These are phyloP conservation scores for Periconia macrospinosa DNA, from an alignment of 2,329 filamentous ascomycete genomes.

Conservation along the genomic window DNA sequence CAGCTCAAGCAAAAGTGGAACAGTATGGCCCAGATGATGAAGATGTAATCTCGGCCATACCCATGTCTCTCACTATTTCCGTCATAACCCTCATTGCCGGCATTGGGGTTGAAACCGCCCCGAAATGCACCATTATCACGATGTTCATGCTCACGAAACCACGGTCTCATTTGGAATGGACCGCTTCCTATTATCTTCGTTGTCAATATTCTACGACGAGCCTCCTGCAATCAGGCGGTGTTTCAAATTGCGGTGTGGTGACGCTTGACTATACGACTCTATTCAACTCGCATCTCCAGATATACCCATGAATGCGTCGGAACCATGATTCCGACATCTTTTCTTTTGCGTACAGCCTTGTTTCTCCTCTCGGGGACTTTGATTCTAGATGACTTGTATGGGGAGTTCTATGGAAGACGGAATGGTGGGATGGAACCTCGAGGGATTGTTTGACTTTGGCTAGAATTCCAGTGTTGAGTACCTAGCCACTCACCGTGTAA, in stretches of 20 bases:
- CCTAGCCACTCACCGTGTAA: background rate
- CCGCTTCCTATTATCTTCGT: constrained; percentile 27
- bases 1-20: constrained; percentile 53
- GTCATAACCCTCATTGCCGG: constrained; percentile 14
- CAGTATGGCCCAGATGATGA: constrained; percentile 51
- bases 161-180: constrained; percentile 25
- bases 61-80: constrained; percentile 7
- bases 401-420: background rate
- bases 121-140: constrained; percentile 17
- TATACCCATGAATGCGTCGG: constrained; percentile 24
- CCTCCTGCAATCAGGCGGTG: background rate
- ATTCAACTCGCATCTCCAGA: constrained; percentile 19
- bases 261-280: constrained; percentile 6
- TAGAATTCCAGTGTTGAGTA: background rate
- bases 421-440: background rate
- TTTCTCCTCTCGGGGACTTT: constrained; percentile 3
- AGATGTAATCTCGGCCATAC: constrained; percentile 19
- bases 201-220: constrained; percentile 33
- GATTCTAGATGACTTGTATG: constrained; percentile 17
- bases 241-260: background rate
- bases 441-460: background rate
- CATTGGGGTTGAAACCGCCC: constrained; percentile 22
- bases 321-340: constrained; percentile 7
- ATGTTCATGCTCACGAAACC: constrained; percentile 19
- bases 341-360: background rate